Percentiles rank a stretch among this genome's conserved stretches.
These are phyloP conservation scores for Epichloe baconii DNA, from an alignment of 2,329 filamentous ascomycete genomes.

Conservation along the genomic window DNA sequence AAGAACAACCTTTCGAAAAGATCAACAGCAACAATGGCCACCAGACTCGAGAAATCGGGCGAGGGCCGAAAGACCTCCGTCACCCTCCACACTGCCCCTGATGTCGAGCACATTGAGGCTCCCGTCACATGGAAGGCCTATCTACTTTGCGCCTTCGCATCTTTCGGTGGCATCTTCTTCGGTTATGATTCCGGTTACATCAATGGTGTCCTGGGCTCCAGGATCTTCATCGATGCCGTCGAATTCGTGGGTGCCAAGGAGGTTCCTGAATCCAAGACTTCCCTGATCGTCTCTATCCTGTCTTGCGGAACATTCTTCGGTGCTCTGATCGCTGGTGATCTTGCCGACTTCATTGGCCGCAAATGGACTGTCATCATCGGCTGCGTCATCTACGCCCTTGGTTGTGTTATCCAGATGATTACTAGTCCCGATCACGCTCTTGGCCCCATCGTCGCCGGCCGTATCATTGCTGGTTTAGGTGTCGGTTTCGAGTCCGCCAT, in stretches of 20 bases:
- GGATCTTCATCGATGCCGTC: slow-evolving; percentile 39
- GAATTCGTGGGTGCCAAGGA: slow-evolving; percentile 23
- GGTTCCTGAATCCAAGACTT: slow-evolving; percentile 31
- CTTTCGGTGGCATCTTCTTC: slow-evolving; percentile 64
- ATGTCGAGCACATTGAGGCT: slow-evolving; percentile 50
- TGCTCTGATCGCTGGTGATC: slow-evolving; percentile 62
- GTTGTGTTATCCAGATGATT: slow-evolving; percentile 54
- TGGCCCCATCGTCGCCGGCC: slow-evolving; percentile 55
- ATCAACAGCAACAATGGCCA: slow-evolving; percentile 2
- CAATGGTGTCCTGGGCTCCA: slow-evolving; percentile 45
- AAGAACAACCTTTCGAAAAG: background rate
- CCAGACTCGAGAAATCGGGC: slow-evolving; percentile 7
- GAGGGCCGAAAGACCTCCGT: slow-evolving; percentile 15
- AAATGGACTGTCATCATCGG: slow-evolving; percentile 59
- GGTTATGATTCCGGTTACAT: slow-evolving; percentile 71
- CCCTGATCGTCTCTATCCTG: slow-evolving; percentile 60
- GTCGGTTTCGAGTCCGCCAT: slow-evolving; percentile 72
- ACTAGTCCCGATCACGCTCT: slow-evolving; percentile 34
- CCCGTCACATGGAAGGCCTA: slow-evolving; percentile 58
- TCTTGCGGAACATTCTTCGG: slow-evolving; percentile 70
- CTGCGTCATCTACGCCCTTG: slow-evolving; percentile 57
- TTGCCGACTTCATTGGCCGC: slow-evolving; percentile 63
- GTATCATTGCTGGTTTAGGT: slow-evolving; percentile 63
- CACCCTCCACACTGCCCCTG: slow-evolving; percentile 29
- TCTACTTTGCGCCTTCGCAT: slow-evolving; percentile 55